Percentiles rank a stretch among this genome's conserved stretches.
Evolutionary conservation across 305 asterid genomes (phyloP).

Genomic region (Plantago lanceolata): DNA sequence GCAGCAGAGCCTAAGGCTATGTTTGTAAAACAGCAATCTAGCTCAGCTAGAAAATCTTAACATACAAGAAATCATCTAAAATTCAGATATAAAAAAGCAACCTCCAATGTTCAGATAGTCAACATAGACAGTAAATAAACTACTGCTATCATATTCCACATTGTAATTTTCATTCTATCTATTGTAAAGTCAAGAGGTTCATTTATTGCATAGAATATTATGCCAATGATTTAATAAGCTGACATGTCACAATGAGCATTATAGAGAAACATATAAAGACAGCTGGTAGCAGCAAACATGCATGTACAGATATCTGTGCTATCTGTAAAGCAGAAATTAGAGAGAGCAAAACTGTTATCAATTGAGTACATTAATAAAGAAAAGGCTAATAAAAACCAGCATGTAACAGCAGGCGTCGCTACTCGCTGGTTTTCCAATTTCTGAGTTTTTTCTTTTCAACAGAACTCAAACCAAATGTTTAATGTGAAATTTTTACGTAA

Average conservation of each 20-base stretch:
- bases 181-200: not conserved
- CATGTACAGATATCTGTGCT: not conserved
- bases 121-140: too few relatives aligned
- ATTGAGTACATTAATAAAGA: conserved; percentile 9
- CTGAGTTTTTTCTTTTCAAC: not conserved
- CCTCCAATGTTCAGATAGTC: not conserved
- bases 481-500: conserved; percentile 4
- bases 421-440: conserved; percentile 8
- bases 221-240: not conserved
- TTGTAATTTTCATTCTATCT: too few relatives aligned
- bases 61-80: too few relatives aligned
- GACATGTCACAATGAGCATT: not conserved
- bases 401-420: conserved; percentile 12
- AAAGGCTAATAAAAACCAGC: conserved; percentile 1
- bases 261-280: not conserved
- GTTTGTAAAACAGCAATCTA: not conserved
- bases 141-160: too few relatives aligned
- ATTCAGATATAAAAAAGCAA: not conserved
- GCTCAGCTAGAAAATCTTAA: too few relatives aligned
- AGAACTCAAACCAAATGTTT: conserved; percentile 12
- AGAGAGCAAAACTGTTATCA: not conserved
- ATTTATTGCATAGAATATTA: not conserved
- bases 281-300: not conserved
- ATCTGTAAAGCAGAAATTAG: not conserved
- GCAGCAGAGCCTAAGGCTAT: not conserved